phyloP scores from a whole-genome alignment of 345 rosid species.

The Gossypium stocksii region DNA sequence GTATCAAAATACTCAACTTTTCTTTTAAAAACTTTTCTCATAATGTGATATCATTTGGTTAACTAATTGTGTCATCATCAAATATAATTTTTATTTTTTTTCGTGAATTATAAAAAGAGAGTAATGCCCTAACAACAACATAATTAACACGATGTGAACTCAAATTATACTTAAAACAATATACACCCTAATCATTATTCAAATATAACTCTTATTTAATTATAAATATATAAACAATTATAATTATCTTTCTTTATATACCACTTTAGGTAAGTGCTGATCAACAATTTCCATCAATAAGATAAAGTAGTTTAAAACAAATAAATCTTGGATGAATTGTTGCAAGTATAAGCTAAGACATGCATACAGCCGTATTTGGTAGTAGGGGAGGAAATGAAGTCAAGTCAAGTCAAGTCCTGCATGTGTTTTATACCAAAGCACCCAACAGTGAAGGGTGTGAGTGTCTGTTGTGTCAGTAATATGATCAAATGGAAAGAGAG shows the following conservation, averaged over 20 bases:
- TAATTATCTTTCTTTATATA: neutral
- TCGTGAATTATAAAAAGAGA: no score
- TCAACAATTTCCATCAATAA: neutral
- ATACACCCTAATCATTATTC: fast-evolving
- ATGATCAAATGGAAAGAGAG: neutral
- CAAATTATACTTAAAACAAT: fast-evolving
- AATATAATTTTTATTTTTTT: no score
- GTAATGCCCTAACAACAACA: fast-evolving
- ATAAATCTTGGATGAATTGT: neutral
- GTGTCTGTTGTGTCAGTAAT: constrained; percentile 5
- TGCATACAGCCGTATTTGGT: neutral
- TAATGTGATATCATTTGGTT: no score
- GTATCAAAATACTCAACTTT: no score
- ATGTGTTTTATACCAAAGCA: neutral
- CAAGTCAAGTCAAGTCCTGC: neutral
- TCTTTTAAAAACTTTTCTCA: no score
- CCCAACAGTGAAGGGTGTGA: neutral
- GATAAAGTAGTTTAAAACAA: no score
- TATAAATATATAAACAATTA: no score
- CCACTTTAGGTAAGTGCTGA: neutral
- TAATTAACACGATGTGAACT: no score
- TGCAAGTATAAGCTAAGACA: neutral
- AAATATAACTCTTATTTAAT: no score
- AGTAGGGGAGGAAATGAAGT: neutral
- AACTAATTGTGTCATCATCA: no score